These are phyloP conservation scores for Mariannaea elegans DNA, from an alignment of 2,329 filamentous ascomycete genomes.

Conservation along the genomic window DNA sequence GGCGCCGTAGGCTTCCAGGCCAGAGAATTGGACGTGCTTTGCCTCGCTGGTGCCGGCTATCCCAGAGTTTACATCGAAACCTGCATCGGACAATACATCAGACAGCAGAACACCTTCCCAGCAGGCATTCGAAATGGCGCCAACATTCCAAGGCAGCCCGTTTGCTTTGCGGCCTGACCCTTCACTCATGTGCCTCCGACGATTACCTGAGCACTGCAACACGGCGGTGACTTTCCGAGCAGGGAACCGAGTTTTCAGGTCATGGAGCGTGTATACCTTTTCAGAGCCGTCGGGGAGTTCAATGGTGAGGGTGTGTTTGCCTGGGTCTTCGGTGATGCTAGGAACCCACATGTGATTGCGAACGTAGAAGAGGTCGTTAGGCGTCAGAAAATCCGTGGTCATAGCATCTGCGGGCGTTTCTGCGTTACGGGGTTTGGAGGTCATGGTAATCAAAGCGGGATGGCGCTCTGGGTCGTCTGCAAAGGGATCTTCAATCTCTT, in stretches of 20 bases:
- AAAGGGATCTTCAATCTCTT: conserved; percentile 69
- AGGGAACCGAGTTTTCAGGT: conserved; percentile 62
- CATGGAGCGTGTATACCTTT: conserved; percentile 61
- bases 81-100: conserved; percentile 65
- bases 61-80: conserved; percentile 54
- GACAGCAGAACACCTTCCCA: conserved; percentile 66
- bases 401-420: conserved; percentile 64
- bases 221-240: conserved; percentile 62
- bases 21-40: conserved; percentile 66
- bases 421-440: conserved; percentile 67
- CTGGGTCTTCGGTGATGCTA: conserved; percentile 48
- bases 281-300: conserved; percentile 64
- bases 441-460: conserved; percentile 59
- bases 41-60: conserved; percentile 48
- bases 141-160: conserved; percentile 67
- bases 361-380: conserved; percentile 65
- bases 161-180: conserved; percentile 56
- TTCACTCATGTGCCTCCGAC: conserved; percentile 66
- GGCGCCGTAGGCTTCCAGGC: conserved; percentile 68
- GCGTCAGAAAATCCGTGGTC: conserved; percentile 60
- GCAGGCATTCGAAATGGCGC: conserved; percentile 67
- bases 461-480: conserved; percentile 62
- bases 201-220: conserved; percentile 69
- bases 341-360: conserved; percentile 73
- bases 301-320: conserved; percentile 58